Evolutionary conservation across 2,329 filamentous ascomycete genomes (phyloP).

Genomic region (Bretziella fagacearum): DNA sequence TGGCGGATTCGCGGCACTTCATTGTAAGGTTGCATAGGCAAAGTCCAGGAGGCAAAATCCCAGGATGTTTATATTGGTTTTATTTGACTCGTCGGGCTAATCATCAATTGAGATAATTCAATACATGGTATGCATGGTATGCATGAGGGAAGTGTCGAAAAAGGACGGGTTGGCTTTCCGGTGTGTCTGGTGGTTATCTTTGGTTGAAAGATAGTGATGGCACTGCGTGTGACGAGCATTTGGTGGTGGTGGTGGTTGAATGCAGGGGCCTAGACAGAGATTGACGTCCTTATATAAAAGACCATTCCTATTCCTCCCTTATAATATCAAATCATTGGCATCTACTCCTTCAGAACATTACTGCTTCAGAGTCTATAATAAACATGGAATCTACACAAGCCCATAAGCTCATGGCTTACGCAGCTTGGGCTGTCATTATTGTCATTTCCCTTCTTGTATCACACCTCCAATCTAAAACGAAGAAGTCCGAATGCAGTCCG

Average conservation of each 20-base stretch:
- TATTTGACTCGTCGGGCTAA: background rate
- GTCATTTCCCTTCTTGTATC: background rate
- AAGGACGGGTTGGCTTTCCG: background rate
- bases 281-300: too few relatives aligned
- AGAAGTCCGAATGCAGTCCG: background rate
- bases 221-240: too few relatives aligned
- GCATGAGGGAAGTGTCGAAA: background rate
- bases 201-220: too few relatives aligned
- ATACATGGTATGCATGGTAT: background rate
- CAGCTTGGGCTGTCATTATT: background rate
- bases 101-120: background rate
- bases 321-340: too few relatives aligned
- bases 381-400: background rate
- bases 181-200: too few relatives aligned
- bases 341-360: too few relatives aligned
- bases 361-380: too few relatives aligned
- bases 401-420: slow-evolving; percentile 1
- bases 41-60: background rate
- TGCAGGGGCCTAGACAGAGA: too few relatives aligned
- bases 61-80: background rate
- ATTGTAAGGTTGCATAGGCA: too few relatives aligned
- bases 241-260: too few relatives aligned
- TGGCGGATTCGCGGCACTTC: too few relatives aligned
- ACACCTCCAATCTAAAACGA: slow-evolving; percentile 3
- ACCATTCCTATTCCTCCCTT: too few relatives aligned